Base-by-base conservation (phyloP, 352 stramenopile species). In the Phytophthora tubulina region DNA sequence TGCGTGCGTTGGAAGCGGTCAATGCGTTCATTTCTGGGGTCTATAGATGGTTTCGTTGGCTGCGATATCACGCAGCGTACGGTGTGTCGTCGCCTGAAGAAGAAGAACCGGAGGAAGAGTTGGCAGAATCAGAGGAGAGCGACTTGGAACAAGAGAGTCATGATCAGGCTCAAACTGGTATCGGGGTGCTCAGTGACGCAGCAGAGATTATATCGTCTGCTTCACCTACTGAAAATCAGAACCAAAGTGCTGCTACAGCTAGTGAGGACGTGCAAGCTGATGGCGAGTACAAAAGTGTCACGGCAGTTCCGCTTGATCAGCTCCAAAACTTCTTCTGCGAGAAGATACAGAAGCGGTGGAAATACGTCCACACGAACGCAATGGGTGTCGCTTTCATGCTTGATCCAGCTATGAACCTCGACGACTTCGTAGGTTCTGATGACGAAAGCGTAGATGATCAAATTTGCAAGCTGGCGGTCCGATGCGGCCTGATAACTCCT, bases 291-390 rank as follows among this genome's bases (percentile, higher is more conserved):
- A 27, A 39, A 46, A 41, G 11, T 55, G 6, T 49, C 6, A 21
- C 49, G 4, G 15, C 50, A 11, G n/a, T 68, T 48, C 39, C 17
- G 4, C 41, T 68, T 14, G 51, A 21, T 45, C n/a, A 56, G 0
- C 61, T 61, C 0, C 39, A 68, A 56, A 42, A 5, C 32, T 11
- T 60, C 2, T 62, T 68, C 32, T 41, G 51, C 7, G 51, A 68
- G 42, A 45, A 54, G 2, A 62, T 55, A 8, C 21, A 49, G 17
- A 60, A 56, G 15, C 50, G 50, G 15, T 62, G 61, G 51, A 35
- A 13, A 17, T 68, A 68, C 21, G 61, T 68, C 0, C 61, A 68
- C 31, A 61, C 61, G 35, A 68, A 68, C 39, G 60, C 49, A 35
- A 68, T 68, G 60, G 30, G 10, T 4, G 21, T 68, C 6, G 49